Conservation (phyloP, 352 stramenopile genomes). For the Phytophthora uliginosa region DNA sequence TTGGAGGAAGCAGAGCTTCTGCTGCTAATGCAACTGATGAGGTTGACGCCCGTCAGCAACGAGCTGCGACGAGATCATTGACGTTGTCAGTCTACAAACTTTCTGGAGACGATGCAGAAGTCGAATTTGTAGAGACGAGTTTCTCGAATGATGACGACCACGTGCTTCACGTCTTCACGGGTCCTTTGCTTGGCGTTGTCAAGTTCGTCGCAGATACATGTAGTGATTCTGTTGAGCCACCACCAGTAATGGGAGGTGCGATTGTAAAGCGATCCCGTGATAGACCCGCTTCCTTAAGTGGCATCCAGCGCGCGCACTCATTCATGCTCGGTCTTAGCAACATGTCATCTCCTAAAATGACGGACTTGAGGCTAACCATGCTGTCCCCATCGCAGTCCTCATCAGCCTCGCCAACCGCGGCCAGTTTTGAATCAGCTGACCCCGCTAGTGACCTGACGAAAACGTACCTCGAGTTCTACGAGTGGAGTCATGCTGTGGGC, state of each 20-base stretch:
- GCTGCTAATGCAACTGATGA: constrained; percentile 35
- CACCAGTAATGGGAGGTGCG: constrained; percentile 21
- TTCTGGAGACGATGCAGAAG: constrained; percentile 48
- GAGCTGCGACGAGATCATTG: constrained; percentile 46
- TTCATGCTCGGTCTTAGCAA: constrained; percentile 55
- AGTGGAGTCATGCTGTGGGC: constrained; percentile 50
- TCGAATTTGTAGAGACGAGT: constrained; percentile 66
- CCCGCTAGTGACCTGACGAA: constrained; percentile 57
- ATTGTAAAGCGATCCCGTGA: constrained; percentile 32
- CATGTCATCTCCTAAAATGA: constrained; percentile 49
- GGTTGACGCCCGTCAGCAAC: constrained; percentile 45
- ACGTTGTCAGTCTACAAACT: constrained; percentile 43
- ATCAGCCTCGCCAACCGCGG: constrained; percentile 17
- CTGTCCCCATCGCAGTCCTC: constrained; percentile 33
- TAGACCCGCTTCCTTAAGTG: constrained; percentile 46
- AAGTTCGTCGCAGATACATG: constrained; percentile 52
- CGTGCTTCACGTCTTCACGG: constrained; percentile 77
- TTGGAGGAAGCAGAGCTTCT: constrained; percentile 56
- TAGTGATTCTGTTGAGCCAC: constrained; percentile 18
- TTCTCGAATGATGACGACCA: constrained; percentile 62
- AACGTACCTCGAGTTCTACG: constrained; percentile 80
- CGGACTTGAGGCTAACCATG: constrained; percentile 37
- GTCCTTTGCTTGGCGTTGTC: constrained; percentile 72
- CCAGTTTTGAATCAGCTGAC: constrained; percentile 23
- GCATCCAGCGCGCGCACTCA: constrained; percentile 61